Percentiles rank a stretch among this genome's conserved stretches.
Conservation (phyloP, 495 filamentous ascomycete species). For the Aspergillus affinis region DNA sequence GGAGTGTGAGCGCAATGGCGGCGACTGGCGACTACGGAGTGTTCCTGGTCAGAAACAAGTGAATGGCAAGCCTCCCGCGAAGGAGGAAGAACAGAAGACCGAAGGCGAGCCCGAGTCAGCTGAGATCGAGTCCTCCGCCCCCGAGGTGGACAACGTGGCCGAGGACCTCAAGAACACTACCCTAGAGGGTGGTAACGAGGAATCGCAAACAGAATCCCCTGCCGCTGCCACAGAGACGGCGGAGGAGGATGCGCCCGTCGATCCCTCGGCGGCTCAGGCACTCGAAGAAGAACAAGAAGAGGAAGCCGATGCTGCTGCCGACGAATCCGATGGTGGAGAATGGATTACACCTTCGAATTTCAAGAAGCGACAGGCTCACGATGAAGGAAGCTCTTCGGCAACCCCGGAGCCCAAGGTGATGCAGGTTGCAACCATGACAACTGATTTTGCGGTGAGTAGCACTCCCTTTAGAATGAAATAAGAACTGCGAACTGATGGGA, state of each 20-base stretch:
- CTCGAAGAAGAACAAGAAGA: conserved; percentile 24
- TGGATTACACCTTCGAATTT: conserved; percentile 97
- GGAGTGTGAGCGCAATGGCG: conserved; percentile 78
- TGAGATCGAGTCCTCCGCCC: conserved; percentile 7
- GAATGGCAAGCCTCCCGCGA: conserved; percentile 66
- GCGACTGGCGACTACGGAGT: conserved; percentile 77
- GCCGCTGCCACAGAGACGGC: conserved; percentile 11
- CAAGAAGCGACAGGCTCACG: conserved; percentile 73
- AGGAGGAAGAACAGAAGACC: conserved; percentile 29
- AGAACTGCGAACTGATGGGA: conserved; percentile 13
- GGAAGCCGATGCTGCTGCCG: conserved; percentile 49
- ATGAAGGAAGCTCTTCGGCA: conserved; percentile 51
- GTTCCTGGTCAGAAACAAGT: conserved; percentile 72
- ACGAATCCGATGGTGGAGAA: conserved; percentile 66
- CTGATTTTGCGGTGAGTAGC: conserved; percentile 79
- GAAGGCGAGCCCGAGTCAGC: conserved; percentile 20
- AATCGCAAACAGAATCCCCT: conserved; percentile 10
- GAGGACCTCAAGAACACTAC: conserved; percentile 30
- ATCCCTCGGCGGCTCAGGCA: conserved; percentile 19
- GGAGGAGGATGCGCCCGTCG: conserved; percentile 11
- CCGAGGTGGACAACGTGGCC: conserved; percentile 32
- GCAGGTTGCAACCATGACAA: conserved; percentile 83
- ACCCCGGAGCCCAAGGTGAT: conserved; percentile 60
- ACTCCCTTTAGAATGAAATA: background rate
- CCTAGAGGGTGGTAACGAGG: conserved; percentile 22